Evolutionary conservation across 2,329 filamentous ascomycete species (phyloP), one percentile per base, ranked within the genome.

Genomic region (Xylariaceae sp.): DNA sequence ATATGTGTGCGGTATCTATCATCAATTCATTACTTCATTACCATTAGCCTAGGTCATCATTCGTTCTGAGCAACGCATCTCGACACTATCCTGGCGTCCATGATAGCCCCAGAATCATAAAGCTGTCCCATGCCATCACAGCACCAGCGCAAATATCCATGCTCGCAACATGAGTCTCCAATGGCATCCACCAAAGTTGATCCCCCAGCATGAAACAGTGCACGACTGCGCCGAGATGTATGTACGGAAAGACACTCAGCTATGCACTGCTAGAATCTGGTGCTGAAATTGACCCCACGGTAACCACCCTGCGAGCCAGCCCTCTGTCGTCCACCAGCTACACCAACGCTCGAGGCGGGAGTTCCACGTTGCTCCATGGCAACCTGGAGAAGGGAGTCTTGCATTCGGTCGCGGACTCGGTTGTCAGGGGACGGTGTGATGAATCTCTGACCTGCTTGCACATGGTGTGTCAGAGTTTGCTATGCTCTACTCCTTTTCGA

Each of bases 381-480:
- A 13, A 54, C 31, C 42, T 46, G 12, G 16, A 43, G 39, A 34
- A 51, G 51, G 14, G 46, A 50, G 14, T 53, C 34, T 17, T 18
- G 34, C 42, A 51, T 34, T 17, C 42, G 47, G 42, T 44, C 33
- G 4, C 16, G 16, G n/a, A 39, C 47, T 13, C n/a, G 45, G 31
- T 2, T 18, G 19, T 47, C 45, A 12, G 36, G 47, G 1, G 47
- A 47, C 31, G 46, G 39, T 2, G 22, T 51, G 19, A 38, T 6
- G 19, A 51, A 16, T 45, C 42, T 33, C 14, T 38, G 40, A 2
- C 11, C 50, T 55, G 42, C 14, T 14, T 14, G 16, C 31, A 12
- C 28, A 17, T 31, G 12, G 17, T 14, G 6, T n/a, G 22, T 56
- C 34, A 49, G 42, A 13, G 22, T 14, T 2, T 31, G 2, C 19